phyloP scores from a whole-genome alignment of 139 green algal species.

The Tetraselmis striata region DNA sequence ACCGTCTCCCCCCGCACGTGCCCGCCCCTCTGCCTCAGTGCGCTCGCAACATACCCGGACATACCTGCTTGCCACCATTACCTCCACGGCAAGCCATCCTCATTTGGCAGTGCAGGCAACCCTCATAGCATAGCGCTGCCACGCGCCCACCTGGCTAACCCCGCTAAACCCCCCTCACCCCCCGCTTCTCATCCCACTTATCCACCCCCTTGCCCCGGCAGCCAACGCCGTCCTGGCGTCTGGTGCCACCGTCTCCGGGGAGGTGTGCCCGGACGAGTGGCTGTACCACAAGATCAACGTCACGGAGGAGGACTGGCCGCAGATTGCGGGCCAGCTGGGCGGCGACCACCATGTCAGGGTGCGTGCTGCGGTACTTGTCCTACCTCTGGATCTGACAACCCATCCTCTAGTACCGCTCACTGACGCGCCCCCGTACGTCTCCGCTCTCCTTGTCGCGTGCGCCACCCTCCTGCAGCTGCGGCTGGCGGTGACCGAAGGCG shows the following conservation, averaged over 20 bases:
- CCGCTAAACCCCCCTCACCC: too few species aligned
- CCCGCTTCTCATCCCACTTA: not conserved
- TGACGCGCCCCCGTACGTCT: too few species aligned
- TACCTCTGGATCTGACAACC: too few species aligned
- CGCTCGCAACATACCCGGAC: not conserved
- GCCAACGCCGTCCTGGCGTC: not conserved
- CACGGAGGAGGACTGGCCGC: not conserved
- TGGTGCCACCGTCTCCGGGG: not conserved
- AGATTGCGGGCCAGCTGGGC: not conserved
- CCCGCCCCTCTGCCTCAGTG: too few species aligned
- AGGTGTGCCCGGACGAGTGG: not conserved
- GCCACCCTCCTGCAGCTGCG: not conserved
- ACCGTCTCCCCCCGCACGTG: too few species aligned
- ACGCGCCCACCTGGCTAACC: too few species aligned
- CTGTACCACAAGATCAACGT: slow-evolving; percentile 1
- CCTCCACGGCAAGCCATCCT: too few species aligned
- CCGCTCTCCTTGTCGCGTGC: too few species aligned
- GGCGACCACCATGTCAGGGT: not conserved
- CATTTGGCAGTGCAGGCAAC: too few species aligned
- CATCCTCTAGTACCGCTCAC: too few species aligned
- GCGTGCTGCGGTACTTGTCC: too few species aligned
- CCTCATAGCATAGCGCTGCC: too few species aligned
- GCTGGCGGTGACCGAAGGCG: not conserved
- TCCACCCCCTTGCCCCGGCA: not conserved
- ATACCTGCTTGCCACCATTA: not conserved